Evolutionary conservation across 2,329 filamentous ascomycete genomes (phyloP).

Genomic region (Aspergillus aculeatus): DNA sequence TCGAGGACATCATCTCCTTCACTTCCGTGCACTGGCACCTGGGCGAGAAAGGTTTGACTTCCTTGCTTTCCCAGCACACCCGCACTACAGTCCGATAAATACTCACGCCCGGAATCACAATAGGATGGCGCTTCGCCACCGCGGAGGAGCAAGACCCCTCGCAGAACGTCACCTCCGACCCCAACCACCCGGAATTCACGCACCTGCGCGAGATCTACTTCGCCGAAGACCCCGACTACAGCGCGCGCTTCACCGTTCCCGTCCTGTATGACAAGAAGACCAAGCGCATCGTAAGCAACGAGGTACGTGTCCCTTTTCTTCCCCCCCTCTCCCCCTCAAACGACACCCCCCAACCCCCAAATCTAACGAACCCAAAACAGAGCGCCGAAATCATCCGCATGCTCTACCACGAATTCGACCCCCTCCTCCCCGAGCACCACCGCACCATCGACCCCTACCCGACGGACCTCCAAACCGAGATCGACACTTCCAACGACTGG

Average conservation of each 20-base stretch:
- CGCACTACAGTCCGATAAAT: no score
- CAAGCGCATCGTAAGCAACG: constrained; percentile 81
- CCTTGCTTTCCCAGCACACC: neutral
- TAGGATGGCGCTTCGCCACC: constrained; percentile 81
- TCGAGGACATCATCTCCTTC: constrained; percentile 76
- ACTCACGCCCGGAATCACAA: neutral
- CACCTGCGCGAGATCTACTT: constrained; percentile 81
- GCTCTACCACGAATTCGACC: constrained; percentile 79
- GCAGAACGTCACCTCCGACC: constrained; percentile 54
- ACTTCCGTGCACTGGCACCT: constrained; percentile 95
- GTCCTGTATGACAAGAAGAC: constrained; percentile 71
- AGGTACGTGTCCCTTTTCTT: constrained; percentile 49
- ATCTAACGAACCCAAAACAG: constrained; percentile 19
- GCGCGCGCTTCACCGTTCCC: constrained; percentile 82
- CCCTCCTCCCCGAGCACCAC: constrained; percentile 60
- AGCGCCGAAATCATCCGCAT: constrained; percentile 88
- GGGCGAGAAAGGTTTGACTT: constrained; percentile 57
- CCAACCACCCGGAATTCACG: constrained; percentile 65
- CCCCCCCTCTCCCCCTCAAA: neutral
- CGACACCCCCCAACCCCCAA: neutral
- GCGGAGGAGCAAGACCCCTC: constrained; percentile 59
- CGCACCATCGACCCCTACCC: constrained; percentile 68
- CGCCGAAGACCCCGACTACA: constrained; percentile 67
- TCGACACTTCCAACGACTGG: constrained; percentile 78
- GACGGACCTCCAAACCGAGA: constrained; percentile 58